Evolutionary conservation across 2,329 filamentous ascomycete species (phyloP).

Genomic region (Colletotrichum sp.): DNA sequence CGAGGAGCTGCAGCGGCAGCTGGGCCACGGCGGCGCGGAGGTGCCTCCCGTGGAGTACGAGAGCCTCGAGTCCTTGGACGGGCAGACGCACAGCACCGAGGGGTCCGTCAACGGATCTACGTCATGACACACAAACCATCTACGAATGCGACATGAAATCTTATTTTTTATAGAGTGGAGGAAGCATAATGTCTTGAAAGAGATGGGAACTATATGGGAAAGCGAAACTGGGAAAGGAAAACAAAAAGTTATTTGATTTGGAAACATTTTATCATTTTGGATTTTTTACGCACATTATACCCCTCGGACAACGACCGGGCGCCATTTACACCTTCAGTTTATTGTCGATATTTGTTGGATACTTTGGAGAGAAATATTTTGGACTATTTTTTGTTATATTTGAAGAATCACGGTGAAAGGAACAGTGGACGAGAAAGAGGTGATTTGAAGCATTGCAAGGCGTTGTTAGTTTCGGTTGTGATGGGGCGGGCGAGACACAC

Average conservation of each 20-base stretch:
- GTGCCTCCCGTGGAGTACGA: slow-evolving; percentile 44
- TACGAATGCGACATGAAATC: neutral
- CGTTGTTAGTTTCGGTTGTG: neutral
- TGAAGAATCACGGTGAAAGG: neutral
- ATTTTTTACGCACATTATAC: slow-evolving; percentile 18
- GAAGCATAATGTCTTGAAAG: neutral
- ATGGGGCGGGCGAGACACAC: neutral
- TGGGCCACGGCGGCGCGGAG: neutral
- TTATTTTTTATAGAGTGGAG: neutral
- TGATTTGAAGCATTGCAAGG: neutral
- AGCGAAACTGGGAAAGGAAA: neutral
- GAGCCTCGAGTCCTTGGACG: slow-evolving; percentile 41
- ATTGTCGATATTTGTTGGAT: neutral
- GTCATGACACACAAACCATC: neutral
- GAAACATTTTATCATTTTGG: neutral
- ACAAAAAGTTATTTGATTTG: slow-evolving; percentile 4
- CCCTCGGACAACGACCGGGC: slow-evolving; percentile 7
- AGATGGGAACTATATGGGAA: neutral
- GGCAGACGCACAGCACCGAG: slow-evolving; percentile 12
- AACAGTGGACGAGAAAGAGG: neutral
- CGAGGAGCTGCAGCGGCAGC: slow-evolving; percentile 17
- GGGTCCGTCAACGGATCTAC: neutral
- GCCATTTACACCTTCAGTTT: neutral
- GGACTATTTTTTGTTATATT: neutral
- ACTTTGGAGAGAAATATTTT: neutral